Evolutionary conservation across 1,139 yeast genomes (phyloP).

Genomic region (Saccharomyces hybrid): DNA sequence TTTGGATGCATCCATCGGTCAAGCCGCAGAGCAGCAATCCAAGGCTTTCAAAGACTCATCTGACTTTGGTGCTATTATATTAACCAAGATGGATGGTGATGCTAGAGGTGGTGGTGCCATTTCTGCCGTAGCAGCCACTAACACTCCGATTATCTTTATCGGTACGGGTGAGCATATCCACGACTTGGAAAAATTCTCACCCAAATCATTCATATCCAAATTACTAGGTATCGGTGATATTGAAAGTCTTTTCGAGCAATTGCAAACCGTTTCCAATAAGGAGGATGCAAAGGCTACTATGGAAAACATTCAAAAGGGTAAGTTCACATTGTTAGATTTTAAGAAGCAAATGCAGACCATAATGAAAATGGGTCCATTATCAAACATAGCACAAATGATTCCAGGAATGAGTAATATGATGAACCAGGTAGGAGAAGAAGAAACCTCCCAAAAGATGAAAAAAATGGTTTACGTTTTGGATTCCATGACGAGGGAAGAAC

Average conservation of each 20-base stretch:
- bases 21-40: conserved; percentile 94
- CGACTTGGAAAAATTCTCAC: conserved; percentile 87
- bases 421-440: conserved; percentile 86
- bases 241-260: conserved; percentile 90
- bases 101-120: conserved; percentile 99
- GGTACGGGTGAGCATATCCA: conserved; percentile 98
- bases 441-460: conserved; percentile 71
- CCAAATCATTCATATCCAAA: conserved; percentile 81
- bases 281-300: conserved; percentile 88
- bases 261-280: conserved; percentile 60
- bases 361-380: conserved; percentile 91
- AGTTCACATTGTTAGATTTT: conserved; percentile 83
- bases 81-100: conserved; percentile 97
- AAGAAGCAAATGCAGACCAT: conserved; percentile 93
- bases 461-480: conserved; percentile 90
- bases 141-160: conserved; percentile 91
- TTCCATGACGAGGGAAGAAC: conserved; percentile 88
- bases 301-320: conserved; percentile 91
- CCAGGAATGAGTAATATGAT: conserved; percentile 89
- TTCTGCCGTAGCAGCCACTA: conserved; percentile 95
- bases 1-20: conserved; percentile 94
- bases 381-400: conserved; percentile 90
- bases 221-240: conserved; percentile 92
- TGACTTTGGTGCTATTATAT: conserved; percentile 87
- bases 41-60: conserved; percentile 89